Percentiles rank a stretch among this genome's conserved stretches.
These are phyloP conservation scores for Eimeria tenella DNA, from an alignment of 169 alveolate genomes.

Conservation along the genomic window DNA sequence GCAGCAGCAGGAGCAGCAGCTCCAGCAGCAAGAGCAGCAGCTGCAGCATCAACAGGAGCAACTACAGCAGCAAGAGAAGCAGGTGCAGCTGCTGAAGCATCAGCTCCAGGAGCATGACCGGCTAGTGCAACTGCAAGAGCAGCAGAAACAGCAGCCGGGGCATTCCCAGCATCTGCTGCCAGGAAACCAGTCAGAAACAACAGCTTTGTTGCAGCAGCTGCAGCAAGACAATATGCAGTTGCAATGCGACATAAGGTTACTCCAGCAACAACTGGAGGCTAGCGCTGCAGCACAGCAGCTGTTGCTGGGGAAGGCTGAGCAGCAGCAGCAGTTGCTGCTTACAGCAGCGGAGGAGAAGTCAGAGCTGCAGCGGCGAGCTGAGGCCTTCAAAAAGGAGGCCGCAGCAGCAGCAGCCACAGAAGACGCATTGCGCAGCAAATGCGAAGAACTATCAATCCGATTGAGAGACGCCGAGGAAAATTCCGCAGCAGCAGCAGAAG, in stretches of 20 bases:
- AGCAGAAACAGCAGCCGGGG: slow-evolving; percentile 35
- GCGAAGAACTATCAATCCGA: slow-evolving; percentile 53
- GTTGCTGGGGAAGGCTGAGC: slow-evolving; percentile 67
- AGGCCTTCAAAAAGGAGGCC: not conserved
- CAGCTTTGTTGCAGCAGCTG: slow-evolving; percentile 29
- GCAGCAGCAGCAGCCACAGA: slow-evolving; percentile 45
- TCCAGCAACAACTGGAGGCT: slow-evolving; percentile 62
- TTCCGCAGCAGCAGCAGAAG: slow-evolving; percentile 64
- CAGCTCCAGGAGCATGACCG: slow-evolving; percentile 45
- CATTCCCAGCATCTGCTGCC: not conserved
- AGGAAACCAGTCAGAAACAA: not conserved
- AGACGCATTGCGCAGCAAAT: not conserved
- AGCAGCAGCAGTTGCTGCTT: slow-evolving; percentile 67
- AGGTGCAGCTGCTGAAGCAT: not conserved
- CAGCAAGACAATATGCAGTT: slow-evolving; percentile 54
- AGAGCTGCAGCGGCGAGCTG: slow-evolving; percentile 38
- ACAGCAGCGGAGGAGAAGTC: slow-evolving; percentile 38
- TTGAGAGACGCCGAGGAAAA: slow-evolving; percentile 61
- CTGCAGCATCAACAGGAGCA: slow-evolving; percentile 42
- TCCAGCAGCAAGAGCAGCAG: slow-evolving; percentile 60
- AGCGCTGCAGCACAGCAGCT: slow-evolving; percentile 56
- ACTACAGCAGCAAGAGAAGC: slow-evolving; percentile 30
- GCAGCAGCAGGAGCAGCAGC: slow-evolving; percentile 53
- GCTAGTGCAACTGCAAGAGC: slow-evolving; percentile 37
- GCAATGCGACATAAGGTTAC: not conserved